Base-by-base conservation (phyloP, 345 rosid species). In the Eucalyptus decipiens region DNA sequence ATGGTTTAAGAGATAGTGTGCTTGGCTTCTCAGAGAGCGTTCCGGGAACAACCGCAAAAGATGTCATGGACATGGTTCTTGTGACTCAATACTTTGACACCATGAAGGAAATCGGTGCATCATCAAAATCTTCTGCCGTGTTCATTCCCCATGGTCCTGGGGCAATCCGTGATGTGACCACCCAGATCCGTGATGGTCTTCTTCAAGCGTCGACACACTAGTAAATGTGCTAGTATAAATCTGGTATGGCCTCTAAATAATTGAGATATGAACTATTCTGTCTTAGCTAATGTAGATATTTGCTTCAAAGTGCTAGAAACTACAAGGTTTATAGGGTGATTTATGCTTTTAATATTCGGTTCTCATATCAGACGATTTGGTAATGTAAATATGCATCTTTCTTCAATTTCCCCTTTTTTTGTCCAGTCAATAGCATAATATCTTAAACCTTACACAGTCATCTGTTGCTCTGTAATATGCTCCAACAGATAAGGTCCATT, bases 141-240 rank as follows among this genome's bases (percentile, higher is more conserved):
- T 90, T 90, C 89, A 88, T 90, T 86, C 91, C 90, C 45, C 91
- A 90, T 43, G 91, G 90, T 14, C 91, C 91, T 32, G 91, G 91
- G 15, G 91, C 91, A 56, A 52, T 90, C 52, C 90, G 91, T 42
- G 91, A 90, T 80, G 90, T 90, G 14, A 47, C 91, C 51, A 47
- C 67, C 69, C 91, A 90, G 85, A 90, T 90, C 52, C 90, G 90
- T 19, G 90, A 90, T 42, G 91, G 91, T 49, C 91, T 90, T 80
- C 89, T 90, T 8, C 91, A 90, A 52, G 89, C 87, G 13, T 47
- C 85, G 1, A 37, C 47, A 19, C 83, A 65, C 37, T 9, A 37
- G 83, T 76, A 14, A 76, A 37, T 76, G 83, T 37, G 24, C 42
- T 69, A 69, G 26, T 18, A 34, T 18, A 5, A 34, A 28, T 37